A percentile compares a stretch with the other conserved stretches of the same genome.
Conservation (phyloP, 306 rosid genomes). For the Datisca glomerata region DNA sequence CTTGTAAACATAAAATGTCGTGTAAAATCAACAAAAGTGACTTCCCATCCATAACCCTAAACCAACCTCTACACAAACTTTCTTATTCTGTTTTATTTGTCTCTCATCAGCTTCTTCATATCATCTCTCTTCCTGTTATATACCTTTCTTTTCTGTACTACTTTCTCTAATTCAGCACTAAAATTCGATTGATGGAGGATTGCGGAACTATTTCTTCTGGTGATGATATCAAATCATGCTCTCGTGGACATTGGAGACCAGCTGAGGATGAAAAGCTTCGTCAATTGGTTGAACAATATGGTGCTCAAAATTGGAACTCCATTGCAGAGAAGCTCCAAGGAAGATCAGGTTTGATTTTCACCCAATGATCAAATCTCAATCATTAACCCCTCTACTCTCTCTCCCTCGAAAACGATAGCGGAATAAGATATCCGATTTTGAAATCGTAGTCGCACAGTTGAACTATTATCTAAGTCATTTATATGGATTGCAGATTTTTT, state of each 20-base stretch:
- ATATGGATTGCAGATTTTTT: too few species aligned
- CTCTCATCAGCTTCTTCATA: not conserved
- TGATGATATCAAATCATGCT: constrained; percentile 43
- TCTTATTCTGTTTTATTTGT: not conserved
- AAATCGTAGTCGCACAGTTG: not conserved
- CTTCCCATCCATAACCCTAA: constrained; percentile 22
- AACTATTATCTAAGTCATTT: too few species aligned
- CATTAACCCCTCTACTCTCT: not conserved
- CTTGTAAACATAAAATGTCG: constrained; percentile 6
- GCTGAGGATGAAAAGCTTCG: constrained; percentile 79
- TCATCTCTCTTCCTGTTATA: not conserved
- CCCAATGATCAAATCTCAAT: not conserved
- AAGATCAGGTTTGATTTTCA: constrained; percentile 55
- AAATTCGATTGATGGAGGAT: not conserved
- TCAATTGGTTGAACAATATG: constrained; percentile 60
- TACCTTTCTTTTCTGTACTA: too few species aligned
- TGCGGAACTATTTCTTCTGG: constrained; percentile 9
- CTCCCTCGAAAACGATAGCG: not conserved
- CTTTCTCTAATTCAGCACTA: too few species aligned
- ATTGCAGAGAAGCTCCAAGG: constrained; percentile 90
- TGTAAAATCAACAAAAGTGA: constrained; percentile 31
- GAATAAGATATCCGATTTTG: constrained; percentile 1
- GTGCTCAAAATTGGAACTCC: constrained; percentile 92
- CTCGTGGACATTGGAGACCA: constrained; percentile 88
- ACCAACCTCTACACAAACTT: constrained; percentile 4